phyloP scores from a whole-genome alignment of 495 filamentous ascomycete species.

The Aspergillus funiculosus region DNA sequence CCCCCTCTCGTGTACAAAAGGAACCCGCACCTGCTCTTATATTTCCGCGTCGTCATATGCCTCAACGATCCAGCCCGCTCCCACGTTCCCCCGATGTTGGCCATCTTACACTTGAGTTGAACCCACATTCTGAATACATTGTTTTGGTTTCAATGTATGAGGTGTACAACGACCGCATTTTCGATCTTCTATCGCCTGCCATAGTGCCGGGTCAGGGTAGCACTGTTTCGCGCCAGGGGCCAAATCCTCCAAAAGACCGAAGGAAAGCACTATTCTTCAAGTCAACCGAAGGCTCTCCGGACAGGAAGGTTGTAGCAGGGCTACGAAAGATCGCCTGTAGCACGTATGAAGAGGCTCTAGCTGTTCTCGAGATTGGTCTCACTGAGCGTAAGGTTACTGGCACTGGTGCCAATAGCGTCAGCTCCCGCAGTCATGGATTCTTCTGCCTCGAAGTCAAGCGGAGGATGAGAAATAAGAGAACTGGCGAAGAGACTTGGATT shows the following conservation, averaged over 20 bases:
- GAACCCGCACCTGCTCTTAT: slow-evolving; percentile 45
- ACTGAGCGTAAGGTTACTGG: slow-evolving; percentile 83
- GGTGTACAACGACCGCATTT: slow-evolving; percentile 97
- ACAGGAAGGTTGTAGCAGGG: slow-evolving; percentile 87
- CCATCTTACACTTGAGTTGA: slow-evolving; percentile 59
- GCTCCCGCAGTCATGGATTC: slow-evolving; percentile 90
- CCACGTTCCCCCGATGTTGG: slow-evolving; percentile 71
- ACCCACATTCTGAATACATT: slow-evolving; percentile 74
- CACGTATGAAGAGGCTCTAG: slow-evolving; percentile 79
- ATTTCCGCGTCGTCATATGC: slow-evolving; percentile 52
- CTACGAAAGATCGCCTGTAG: slow-evolving; percentile 83
- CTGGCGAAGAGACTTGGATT: slow-evolving; percentile 60
- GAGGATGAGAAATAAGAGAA: slow-evolving; percentile 48
- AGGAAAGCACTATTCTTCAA: slow-evolving; percentile 82
- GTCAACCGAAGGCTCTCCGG: slow-evolving; percentile 71
- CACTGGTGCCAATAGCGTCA: slow-evolving; percentile 83
- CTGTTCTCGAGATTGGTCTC: slow-evolving; percentile 85
- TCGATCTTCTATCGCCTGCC: slow-evolving; percentile 71
- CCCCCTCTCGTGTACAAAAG: slow-evolving; percentile 37
- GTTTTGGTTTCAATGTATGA: slow-evolving; percentile 97
- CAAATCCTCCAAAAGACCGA: slow-evolving; percentile 56
- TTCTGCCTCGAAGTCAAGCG: slow-evolving; percentile 95
- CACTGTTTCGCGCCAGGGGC: slow-evolving; percentile 34
- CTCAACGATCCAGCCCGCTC: slow-evolving; percentile 56
- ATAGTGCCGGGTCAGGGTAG: slow-evolving; percentile 37